These are phyloP conservation scores for Hymenoscyphus occultus DNA, from an alignment of 2,329 filamentous ascomycete genomes.

Conservation along the genomic window DNA sequence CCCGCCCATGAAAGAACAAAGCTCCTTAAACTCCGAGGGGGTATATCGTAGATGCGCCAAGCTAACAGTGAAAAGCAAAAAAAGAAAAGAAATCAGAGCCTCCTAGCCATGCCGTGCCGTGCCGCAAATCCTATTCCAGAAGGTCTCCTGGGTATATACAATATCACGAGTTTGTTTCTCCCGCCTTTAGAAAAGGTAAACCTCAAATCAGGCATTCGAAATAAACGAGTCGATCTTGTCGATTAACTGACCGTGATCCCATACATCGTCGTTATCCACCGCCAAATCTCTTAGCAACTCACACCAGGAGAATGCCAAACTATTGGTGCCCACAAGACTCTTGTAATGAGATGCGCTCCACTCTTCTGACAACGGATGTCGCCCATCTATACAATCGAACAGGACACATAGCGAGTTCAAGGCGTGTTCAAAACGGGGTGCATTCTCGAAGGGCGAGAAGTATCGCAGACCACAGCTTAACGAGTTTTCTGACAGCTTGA, in stretches of 20 bases:
- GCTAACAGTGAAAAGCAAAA: background rate
- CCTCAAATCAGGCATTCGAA: background rate
- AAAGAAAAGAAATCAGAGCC: background rate
- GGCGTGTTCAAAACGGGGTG: background rate
- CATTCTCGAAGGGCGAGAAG: background rate
- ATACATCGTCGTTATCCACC: background rate
- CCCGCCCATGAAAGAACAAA: background rate
- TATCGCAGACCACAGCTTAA: background rate
- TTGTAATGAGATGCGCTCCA: background rate
- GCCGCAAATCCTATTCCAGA: too few relatives aligned
- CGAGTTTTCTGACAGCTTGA: background rate
- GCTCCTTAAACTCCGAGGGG: background rate
- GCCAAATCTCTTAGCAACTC: background rate
- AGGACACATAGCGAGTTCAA: background rate
- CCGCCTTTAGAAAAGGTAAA: too few relatives aligned
- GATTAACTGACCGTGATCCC: background rate
- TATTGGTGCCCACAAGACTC: background rate
- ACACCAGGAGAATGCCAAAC: background rate
- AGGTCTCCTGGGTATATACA: too few relatives aligned
- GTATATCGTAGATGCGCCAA: background rate
- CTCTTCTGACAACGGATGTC: background rate
- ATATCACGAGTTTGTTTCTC: too few relatives aligned
- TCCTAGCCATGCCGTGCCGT: background rate
- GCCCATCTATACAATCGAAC: background rate
- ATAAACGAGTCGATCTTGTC: background rate